These are phyloP conservation scores for Tricholoma terreum DNA, from an alignment of 768 basidiomycete species.

Conservation along the genomic window DNA sequence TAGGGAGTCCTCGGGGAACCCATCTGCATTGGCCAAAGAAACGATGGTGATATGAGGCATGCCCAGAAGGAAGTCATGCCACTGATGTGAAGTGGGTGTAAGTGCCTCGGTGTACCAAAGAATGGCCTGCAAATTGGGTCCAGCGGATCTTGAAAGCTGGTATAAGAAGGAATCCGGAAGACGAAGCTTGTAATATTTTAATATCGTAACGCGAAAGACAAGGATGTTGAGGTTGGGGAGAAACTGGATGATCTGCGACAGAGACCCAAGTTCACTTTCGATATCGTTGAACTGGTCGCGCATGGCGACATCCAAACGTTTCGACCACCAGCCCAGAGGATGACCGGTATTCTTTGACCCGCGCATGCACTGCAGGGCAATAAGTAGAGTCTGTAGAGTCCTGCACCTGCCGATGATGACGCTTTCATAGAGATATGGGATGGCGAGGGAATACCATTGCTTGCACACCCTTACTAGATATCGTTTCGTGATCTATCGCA, in stretches of 20 bases:
- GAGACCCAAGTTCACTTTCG: neutral
- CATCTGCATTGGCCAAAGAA: neutral
- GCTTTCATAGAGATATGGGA: constrained; percentile 25
- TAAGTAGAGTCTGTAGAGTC: constrained; percentile 8
- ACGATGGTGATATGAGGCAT: constrained; percentile 7
- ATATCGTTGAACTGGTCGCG: constrained; percentile 4
- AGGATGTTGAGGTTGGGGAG: constrained; percentile 18
- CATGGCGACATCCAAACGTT: constrained; percentile 18
- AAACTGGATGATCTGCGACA: constrained; percentile 11
- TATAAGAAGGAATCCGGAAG: constrained; percentile 2
- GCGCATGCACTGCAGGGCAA: constrained; percentile 5
- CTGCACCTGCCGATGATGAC: constrained; percentile 14
- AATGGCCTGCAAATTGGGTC: constrained; percentile 9
- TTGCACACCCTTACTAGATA: constrained; percentile 25
- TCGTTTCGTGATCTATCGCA: constrained; percentile 21
- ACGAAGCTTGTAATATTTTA: neutral
- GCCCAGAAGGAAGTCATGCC: constrained; percentile 10
- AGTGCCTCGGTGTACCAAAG: neutral
- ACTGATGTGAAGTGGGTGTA: neutral
- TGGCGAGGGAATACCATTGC: constrained; percentile 19
- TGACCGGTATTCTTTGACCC: neutral
- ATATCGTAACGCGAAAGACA: neutral
- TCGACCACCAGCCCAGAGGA: constrained; percentile 12
- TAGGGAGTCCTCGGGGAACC: too few species aligned
- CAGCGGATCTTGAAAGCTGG: constrained; percentile 4